A percentile compares a stretch with the other conserved stretches of the same genome.
These are phyloP conservation scores for Lichtheimia ramosa DNA, from an alignment of 371 early-diverging fungal species.

Conservation along the genomic window DNA sequence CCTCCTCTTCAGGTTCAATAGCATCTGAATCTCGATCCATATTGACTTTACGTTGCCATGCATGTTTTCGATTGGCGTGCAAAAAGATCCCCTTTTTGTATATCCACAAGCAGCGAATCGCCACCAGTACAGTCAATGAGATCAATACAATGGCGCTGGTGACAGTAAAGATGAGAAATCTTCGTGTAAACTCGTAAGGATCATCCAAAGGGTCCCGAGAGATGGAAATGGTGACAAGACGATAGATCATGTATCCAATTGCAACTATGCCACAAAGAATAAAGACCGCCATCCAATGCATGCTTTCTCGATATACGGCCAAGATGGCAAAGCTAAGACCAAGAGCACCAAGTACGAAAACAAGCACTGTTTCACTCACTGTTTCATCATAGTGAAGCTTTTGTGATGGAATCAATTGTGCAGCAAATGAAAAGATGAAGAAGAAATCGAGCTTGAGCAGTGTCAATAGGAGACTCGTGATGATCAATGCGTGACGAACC, in stretches of 20 bases:
- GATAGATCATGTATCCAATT: conserved; percentile 37
- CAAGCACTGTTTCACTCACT: conserved; percentile 36
- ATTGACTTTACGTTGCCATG: conserved; percentile 11
- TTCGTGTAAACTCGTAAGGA: conserved; percentile 48
- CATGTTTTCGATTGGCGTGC: conserved; percentile 16
- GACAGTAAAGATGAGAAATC: conserved; percentile 47
- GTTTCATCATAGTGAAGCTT: conserved; percentile 37
- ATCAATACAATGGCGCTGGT: conserved; percentile 29
- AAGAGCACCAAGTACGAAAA: conserved; percentile 40
- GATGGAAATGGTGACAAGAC: conserved; percentile 26
- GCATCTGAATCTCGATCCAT: neutral
- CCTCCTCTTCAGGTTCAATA: neutral
- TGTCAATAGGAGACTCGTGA: conserved; percentile 35
- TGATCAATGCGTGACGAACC: conserved; percentile 43
- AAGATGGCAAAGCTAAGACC: conserved; percentile 30
- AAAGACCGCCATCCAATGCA: conserved; percentile 25
- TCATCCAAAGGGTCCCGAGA: conserved; percentile 16
- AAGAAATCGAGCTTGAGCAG: conserved; percentile 51
- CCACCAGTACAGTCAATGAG: conserved; percentile 23
- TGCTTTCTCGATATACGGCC: conserved; percentile 44
- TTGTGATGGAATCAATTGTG: conserved; percentile 51
- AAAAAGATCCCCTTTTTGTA: conserved; percentile 25
- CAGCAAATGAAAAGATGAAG: conserved; percentile 51
- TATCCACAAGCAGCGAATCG: conserved; percentile 25
- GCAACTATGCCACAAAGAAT: conserved; percentile 20